These are phyloP conservation scores for Talaromyces wortmannii DNA, from an alignment of 495 filamentous ascomycete genomes.

Conservation along the genomic window DNA sequence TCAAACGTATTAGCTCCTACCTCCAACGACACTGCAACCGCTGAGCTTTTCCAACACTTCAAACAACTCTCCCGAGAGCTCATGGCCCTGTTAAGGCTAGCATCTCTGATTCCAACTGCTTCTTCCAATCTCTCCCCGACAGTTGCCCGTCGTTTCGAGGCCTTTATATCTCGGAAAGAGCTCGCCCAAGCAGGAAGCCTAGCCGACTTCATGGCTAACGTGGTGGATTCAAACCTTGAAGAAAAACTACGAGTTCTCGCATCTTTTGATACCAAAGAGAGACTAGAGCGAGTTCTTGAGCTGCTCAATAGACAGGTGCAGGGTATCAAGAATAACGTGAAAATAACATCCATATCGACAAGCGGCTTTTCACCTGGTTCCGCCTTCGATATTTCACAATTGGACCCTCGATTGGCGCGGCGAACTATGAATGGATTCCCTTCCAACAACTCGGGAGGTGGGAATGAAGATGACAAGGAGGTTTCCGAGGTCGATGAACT, in stretches of 20 bases:
- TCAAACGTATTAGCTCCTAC: slow-evolving; percentile 23
- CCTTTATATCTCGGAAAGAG: slow-evolving; percentile 75
- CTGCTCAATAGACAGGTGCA: slow-evolving; percentile 73
- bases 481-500: slow-evolving; percentile 87
- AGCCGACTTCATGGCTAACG: slow-evolving; percentile 95
- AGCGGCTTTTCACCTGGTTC: slow-evolving; percentile 46
- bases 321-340: slow-evolving; percentile 73
- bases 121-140: slow-evolving; percentile 66
- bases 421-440: slow-evolving; percentile 46
- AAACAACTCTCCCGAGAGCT: slow-evolving; percentile 80
- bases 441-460: slow-evolving; percentile 40
- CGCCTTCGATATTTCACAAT: slow-evolving; percentile 45
- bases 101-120: slow-evolving; percentile 61
- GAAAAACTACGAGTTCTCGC: slow-evolving; percentile 83
- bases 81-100: slow-evolving; percentile 68
- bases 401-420: slow-evolving; percentile 43
- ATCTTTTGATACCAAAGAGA: slow-evolving; percentile 65
- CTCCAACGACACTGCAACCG: slow-evolving; percentile 46
- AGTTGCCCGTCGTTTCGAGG: slow-evolving; percentile 75
- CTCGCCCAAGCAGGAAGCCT: slow-evolving; percentile 72
- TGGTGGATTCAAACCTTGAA: slow-evolving; percentile 76
- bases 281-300: slow-evolving; percentile 72
- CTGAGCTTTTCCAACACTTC: slow-evolving; percentile 67
- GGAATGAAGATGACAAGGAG: slow-evolving; percentile 60
- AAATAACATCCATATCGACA: slow-evolving; percentile 64